Percentiles rank a stretch among this genome's conserved stretches.
These are phyloP conservation scores for Claviceps quebecensis DNA, from an alignment of 2,329 filamentous ascomycete species.

Conservation along the genomic window DNA sequence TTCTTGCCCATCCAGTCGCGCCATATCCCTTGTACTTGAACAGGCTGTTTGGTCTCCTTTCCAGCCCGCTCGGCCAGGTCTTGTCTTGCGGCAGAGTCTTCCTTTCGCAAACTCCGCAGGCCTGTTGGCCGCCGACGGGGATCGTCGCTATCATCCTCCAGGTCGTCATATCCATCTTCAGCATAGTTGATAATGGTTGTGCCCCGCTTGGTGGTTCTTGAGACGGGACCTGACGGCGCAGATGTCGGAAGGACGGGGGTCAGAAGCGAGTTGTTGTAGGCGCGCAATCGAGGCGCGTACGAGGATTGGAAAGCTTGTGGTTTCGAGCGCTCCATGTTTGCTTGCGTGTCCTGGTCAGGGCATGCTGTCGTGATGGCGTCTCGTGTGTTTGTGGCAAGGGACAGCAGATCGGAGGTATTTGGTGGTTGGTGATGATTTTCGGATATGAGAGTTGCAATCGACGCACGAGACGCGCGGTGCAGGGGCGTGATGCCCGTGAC, in stretches of 20 bases:
- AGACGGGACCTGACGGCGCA: slow-evolving; percentile 46
- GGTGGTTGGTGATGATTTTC: not conserved
- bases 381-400: not conserved
- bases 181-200: slow-evolving; percentile 97
- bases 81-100: slow-evolving; percentile 49
- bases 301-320: slow-evolving; percentile 84
- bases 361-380: slow-evolving; percentile 13
- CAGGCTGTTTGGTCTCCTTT: slow-evolving; percentile 65
- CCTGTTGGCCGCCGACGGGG: slow-evolving; percentile 68
- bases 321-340: slow-evolving; percentile 34
- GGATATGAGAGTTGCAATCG: not conserved
- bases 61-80: slow-evolving; percentile 64
- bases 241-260: slow-evolving; percentile 63
- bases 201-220: slow-evolving; percentile 90
- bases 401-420: not conserved
- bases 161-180: slow-evolving; percentile 83
- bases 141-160: slow-evolving; percentile 60
- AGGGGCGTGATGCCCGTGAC: not conserved
- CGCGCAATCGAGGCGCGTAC: slow-evolving; percentile 80
- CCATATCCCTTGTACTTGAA: slow-evolving; percentile 82
- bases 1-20: slow-evolving; percentile 88
- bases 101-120: slow-evolving; percentile 65
- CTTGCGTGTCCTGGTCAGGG: slow-evolving; percentile 12
- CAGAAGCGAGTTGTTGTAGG: slow-evolving; percentile 83
- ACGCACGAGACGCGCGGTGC: not conserved